phyloP scores from a whole-genome alignment of 2,329 filamentous ascomycete genomes.

The Microdochium bolleyi region DNA sequence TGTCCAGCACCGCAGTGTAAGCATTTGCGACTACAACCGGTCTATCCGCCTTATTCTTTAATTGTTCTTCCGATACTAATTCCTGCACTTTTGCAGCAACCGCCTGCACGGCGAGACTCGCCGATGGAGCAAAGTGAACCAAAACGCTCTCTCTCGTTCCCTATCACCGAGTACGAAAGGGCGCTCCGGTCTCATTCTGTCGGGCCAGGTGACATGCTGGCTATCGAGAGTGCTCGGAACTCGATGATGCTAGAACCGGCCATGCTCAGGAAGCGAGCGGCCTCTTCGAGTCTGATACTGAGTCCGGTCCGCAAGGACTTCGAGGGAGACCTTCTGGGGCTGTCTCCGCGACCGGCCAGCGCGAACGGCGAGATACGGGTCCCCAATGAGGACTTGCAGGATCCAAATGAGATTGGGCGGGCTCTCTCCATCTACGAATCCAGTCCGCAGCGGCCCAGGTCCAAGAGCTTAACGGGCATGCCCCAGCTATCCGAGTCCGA shows the following conservation, averaged over 20 bases:
- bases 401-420: constrained; percentile 50
- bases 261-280: constrained; percentile 29
- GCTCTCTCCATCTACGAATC: constrained; percentile 50
- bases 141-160: constrained; percentile 50
- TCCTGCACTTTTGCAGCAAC: constrained; percentile 23
- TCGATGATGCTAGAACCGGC: constrained; percentile 39
- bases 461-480: constrained; percentile 50
- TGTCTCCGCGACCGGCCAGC: constrained; percentile 56
- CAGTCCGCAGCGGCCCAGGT: constrained; percentile 40
- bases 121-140: constrained; percentile 25
- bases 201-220: constrained; percentile 44
- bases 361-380: constrained; percentile 37
- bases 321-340: constrained; percentile 38
- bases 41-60: no score
- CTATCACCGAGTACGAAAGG: constrained; percentile 52
- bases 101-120: constrained; percentile 23
- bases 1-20: constrained; percentile 41
- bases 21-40: constrained; percentile 14
- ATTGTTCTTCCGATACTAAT: background rate
- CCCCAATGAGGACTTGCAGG: constrained; percentile 22
- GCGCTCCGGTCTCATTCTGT: constrained; percentile 55
- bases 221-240: constrained; percentile 44
- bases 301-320: constrained; percentile 27
- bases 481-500: constrained; percentile 27
- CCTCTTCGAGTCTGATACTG: constrained; percentile 30